Conservation (phyloP, 768 basidiomycete species). For the Tylopilus subfusipes region DNA sequence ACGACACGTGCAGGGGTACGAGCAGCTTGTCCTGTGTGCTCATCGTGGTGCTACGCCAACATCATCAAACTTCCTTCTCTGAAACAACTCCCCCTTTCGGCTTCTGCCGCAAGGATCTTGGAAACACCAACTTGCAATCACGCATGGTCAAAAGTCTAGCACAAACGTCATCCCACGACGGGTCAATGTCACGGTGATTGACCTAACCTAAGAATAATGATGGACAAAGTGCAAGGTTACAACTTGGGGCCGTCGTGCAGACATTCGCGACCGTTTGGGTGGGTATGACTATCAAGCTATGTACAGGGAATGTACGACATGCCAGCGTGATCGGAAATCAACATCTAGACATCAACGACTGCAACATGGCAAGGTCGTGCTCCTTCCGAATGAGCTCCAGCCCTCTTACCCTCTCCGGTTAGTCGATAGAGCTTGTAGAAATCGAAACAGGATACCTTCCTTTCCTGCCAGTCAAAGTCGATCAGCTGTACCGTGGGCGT, state of each 20-base stretch:
- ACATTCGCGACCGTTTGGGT: too few species aligned
- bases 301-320: too few species aligned
- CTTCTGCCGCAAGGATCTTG: constrained; percentile 8
- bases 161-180: too few species aligned
- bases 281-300: too few species aligned
- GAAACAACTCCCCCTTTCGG: neutral
- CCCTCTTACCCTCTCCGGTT: neutral
- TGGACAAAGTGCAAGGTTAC: too few species aligned
- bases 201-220: too few species aligned
- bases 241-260: too few species aligned
- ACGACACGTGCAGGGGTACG: constrained; percentile 59
- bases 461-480: constrained; percentile 8
- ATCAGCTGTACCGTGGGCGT: neutral
- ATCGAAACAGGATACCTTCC: neutral
- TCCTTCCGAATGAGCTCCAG: neutral
- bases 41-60: constrained; percentile 8
- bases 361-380: constrained; percentile 20
- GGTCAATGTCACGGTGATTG: neutral
- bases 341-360: too few species aligned
- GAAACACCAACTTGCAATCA: too few species aligned
- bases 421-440: neutral
- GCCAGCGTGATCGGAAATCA: too few species aligned
- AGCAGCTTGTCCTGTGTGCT: constrained; percentile 30
- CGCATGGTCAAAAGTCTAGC: too few species aligned
- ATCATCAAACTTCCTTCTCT: neutral